Base-by-base conservation (phyloP, 2,329 filamentous ascomycete genomes). In the Orbilia quercus region DNA sequence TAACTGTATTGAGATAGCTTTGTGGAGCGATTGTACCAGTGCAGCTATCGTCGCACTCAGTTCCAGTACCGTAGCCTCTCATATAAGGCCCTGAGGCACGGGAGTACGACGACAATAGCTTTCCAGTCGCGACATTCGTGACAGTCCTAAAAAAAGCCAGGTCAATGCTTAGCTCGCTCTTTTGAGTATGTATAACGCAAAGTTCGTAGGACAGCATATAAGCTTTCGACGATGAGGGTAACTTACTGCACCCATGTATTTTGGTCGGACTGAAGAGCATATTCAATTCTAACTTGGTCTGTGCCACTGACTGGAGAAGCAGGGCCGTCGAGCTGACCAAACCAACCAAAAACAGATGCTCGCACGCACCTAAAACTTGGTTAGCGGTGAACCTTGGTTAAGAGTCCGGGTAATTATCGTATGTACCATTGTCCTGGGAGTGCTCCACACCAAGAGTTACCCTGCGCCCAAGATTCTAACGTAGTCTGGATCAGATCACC, bases 401-500 rank as follows among this genome's bases (percentile, higher is more conserved):
- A n/a, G n/a, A n/a, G n/a, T n/a, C n/a, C n/a, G n/a, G n/a, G n/a
- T n/a, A n/a, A n/a, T n/a, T n/a, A n/a, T n/a, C n/a, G 28, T 45
- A 34, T 51, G 11, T 50, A 83, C 81, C 81, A 83, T 75, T 83
- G 78, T 4, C 80, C 81, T 1, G 77, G 74, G 2, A 44, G 65
- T 7, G 80, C 82, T 40, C 81, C 81, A 69, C 82, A 83, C 81
- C 81, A 83, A 12, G 75, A 75, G 73, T 83, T 82, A 42, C 28
- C 28, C 9, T 78, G 77, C 6, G 79, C 72, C 82, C 81, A 83
- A 18, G 78, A 79, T 73, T 83, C 81, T 3, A 82, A 77, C 0
- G 81, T 82, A 0, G 81, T 81, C 69, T 83, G 81, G 48, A 83
- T 76, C 14, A 83, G 77, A 54, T 83, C 80, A 0, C 82, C 81